Percentiles rank a stretch among this genome's conserved stretches.
phyloP scores from a whole-genome alignment of 768 basidiomycete species.

The Nidularia pulvinata region DNA sequence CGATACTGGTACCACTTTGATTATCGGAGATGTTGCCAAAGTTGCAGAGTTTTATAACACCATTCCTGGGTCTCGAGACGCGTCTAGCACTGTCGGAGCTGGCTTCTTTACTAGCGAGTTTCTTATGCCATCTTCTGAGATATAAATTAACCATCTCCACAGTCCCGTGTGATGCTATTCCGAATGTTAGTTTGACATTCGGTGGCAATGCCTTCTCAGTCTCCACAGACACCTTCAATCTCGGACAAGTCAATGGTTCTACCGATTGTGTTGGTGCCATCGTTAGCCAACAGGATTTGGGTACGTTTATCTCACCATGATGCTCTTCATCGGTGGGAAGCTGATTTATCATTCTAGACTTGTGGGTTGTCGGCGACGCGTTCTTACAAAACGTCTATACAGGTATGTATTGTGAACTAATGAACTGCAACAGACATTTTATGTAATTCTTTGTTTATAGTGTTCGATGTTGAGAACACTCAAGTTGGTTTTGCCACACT shows the following conservation, averaged over 20 bases:
- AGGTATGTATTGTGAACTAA: conserved; percentile 7
- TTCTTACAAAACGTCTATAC: conserved; percentile 49
- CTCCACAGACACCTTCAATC: conserved; percentile 36
- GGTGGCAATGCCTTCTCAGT: conserved; percentile 39
- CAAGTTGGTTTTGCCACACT: conserved; percentile 45
- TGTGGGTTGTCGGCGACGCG: conserved; percentile 38
- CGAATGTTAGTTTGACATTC: conserved; percentile 31
- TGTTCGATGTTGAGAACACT: conserved; percentile 33
- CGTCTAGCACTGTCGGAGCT: conserved; percentile 14
- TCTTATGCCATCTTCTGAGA: not conserved
- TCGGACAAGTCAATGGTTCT: conserved; percentile 46
- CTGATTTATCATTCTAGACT: conserved; percentile 2
- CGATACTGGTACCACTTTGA: conserved; percentile 41
- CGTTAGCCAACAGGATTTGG: conserved; percentile 7
- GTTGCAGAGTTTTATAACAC: conserved; percentile 23
- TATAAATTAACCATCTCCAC: not conserved
- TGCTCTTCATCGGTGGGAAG: not conserved
- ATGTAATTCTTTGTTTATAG: conserved; percentile 5
- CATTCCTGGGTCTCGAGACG: conserved; percentile 27
- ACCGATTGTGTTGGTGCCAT: conserved; percentile 49
- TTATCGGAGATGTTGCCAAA: conserved; percentile 26
- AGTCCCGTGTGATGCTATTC: conserved; percentile 24
- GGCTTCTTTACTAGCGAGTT: conserved; percentile 25
- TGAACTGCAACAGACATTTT: not conserved
- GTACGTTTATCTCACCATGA: not conserved